These are phyloP conservation scores for Vigna mungo DNA, from an alignment of 306 rosid species.

Conservation along the genomic window DNA sequence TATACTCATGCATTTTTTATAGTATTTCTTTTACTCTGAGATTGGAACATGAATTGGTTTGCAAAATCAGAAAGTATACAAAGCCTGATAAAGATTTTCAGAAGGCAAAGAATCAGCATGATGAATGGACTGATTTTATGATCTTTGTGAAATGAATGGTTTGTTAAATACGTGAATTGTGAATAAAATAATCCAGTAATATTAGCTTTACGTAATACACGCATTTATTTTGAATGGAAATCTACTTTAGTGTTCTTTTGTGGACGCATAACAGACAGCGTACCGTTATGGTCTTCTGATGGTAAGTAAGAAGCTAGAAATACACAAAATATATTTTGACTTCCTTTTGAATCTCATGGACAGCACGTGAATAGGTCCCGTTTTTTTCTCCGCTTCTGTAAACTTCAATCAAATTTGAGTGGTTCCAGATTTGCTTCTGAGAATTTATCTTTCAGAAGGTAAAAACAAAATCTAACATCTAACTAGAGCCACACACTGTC, in stretches of 20 bases:
- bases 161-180: background rate
- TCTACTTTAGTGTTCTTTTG: background rate
- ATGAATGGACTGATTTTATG: background rate
- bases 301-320: background rate
- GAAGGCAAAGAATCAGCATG: background rate
- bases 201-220: background rate
- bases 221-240: background rate
- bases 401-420: background rate
- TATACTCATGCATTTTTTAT: background rate
- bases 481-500: background rate
- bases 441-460: background rate
- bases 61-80: background rate
- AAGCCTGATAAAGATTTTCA: background rate
- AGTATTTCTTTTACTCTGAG: too few species aligned
- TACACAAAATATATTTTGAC: background rate
- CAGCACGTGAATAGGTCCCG: background rate
- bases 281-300: background rate
- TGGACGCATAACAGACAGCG: background rate
- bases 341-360: conserved; percentile 21
- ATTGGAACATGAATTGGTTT: too few species aligned
- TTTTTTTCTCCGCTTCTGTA: background rate
- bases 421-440: background rate
- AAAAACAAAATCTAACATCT: background rate
- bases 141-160: background rate
- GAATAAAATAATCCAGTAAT: background rate